Percentiles rank a stretch among this genome's conserved stretches.
These are phyloP conservation scores for Aphanocladium album DNA, from an alignment of 2,329 filamentous ascomycete species.

Conservation along the genomic window DNA sequence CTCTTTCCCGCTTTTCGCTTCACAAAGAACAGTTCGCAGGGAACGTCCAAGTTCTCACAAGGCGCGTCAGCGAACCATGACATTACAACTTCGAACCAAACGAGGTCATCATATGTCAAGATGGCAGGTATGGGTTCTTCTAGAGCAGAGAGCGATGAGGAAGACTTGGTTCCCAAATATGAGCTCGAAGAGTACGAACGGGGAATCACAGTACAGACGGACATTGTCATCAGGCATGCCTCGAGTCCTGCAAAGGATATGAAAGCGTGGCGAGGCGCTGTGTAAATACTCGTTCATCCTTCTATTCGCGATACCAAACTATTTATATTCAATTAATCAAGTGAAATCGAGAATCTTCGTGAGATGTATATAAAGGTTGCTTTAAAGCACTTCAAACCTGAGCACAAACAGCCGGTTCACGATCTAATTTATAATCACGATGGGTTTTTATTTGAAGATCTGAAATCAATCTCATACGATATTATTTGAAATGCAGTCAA, in stretches of 20 bases:
- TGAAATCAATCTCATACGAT: no score
- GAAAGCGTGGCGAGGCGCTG: no score
- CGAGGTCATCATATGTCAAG: neutral
- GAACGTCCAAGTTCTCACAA: neutral
- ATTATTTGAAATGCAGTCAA: no score
- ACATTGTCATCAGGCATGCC: neutral
- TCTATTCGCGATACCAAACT: no score
- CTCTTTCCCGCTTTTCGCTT: neutral
- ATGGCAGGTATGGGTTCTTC: neutral
- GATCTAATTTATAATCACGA: no score
- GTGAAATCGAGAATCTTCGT: no score
- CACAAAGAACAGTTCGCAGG: neutral
- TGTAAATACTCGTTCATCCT: no score
- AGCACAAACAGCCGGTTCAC: no score
- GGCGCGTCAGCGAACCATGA: neutral
- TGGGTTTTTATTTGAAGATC: no score
- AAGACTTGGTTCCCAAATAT: neutral
- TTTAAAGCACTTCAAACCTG: no score
- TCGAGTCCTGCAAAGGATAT: neutral
- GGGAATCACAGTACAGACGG: neutral
- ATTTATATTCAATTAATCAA: no score
- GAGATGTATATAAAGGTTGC: no score
- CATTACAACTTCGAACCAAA: neutral
- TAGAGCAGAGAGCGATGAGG: neutral
- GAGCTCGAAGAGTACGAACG: neutral